A percentile compares a stretch with the other conserved stretches of the same genome.
These are phyloP conservation scores for Rhexocercosporidium sp. DNA, from an alignment of 2,329 filamentous ascomycete genomes.

Conservation along the genomic window DNA sequence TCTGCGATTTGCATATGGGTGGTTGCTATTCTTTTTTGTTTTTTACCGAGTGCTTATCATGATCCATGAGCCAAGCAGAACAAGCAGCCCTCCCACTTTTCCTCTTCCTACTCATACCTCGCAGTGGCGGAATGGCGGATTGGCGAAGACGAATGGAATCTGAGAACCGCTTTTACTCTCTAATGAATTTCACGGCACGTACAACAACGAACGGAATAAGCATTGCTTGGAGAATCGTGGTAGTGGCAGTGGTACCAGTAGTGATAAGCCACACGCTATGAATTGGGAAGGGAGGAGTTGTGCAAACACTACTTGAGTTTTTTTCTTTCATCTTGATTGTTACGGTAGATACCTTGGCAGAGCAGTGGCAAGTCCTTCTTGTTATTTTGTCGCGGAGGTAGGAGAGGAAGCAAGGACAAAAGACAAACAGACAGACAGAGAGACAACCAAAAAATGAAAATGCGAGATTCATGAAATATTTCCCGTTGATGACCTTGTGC, in stretches of 20 bases:
- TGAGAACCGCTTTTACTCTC: neutral
- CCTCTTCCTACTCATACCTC: no score
- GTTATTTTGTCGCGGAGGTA: neutral
- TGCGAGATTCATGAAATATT: neutral
- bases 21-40: conserved; percentile 19
- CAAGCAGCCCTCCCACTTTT: neutral
- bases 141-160: conserved; percentile 11
- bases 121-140: no score
- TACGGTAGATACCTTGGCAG: neutral
- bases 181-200: conserved; percentile 17
- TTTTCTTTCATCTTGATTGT: neutral
- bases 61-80: neutral
- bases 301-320: neutral
- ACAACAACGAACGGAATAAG: conserved; percentile 19
- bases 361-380: no score
- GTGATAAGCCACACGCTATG: neutral
- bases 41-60: conserved; percentile 13
- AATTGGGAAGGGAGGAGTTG: neutral
- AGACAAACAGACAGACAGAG: neutral
- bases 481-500: no score
- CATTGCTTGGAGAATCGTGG: conserved; percentile 32
- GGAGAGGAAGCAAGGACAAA: neutral
- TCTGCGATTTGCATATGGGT: conserved; percentile 28
- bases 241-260: conserved; percentile 10
- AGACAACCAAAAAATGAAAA: neutral